These are phyloP conservation scores for Acrocalymma vagum DNA, from an alignment of 2,329 filamentous ascomycete genomes.

Conservation along the genomic window DNA sequence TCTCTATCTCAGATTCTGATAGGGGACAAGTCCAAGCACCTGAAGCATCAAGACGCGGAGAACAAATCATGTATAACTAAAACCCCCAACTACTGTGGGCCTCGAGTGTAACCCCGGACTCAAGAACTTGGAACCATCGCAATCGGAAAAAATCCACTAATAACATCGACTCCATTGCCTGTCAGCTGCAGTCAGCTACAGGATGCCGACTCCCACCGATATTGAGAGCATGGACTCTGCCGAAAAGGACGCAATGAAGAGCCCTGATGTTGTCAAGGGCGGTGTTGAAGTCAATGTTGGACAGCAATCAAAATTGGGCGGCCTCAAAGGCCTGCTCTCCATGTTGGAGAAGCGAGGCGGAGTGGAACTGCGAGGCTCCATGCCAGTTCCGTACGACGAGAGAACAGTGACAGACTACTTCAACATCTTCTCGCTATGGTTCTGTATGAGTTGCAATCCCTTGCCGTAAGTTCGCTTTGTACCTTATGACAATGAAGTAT, in stretches of 20 bases:
- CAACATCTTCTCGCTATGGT: slow-evolving; percentile 69
- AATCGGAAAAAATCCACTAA: too few species aligned
- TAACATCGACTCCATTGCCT: too few species aligned
- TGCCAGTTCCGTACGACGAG: slow-evolving; percentile 63
- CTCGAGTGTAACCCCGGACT: too few species aligned
- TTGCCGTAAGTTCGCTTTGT: slow-evolving; percentile 58
- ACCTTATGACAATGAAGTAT: background rate
- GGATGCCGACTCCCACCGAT: too few species aligned
- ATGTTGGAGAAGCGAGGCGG: slow-evolving; percentile 31
- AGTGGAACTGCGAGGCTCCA: slow-evolving; percentile 56
- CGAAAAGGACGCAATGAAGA: slow-evolving; percentile 1
- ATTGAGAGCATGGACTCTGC: slow-evolving; percentile 3
- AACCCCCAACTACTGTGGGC: too few species aligned
- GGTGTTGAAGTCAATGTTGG: slow-evolving; percentile 13
- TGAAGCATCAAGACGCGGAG: too few species aligned
- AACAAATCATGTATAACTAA: too few species aligned
- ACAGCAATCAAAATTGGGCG: slow-evolving; percentile 19
- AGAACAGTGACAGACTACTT: slow-evolving; percentile 62
- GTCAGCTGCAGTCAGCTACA: too few species aligned
- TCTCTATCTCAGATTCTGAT: too few species aligned
- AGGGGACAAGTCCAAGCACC: too few species aligned
- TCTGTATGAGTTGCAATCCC: slow-evolving; percentile 65
- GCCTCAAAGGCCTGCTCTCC: slow-evolving; percentile 23
- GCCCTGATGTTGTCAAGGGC: background rate
- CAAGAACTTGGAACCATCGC: too few species aligned